Conservation (phyloP, 441 rosid genomes). For the Euphorbia neoarborescens region DNA sequence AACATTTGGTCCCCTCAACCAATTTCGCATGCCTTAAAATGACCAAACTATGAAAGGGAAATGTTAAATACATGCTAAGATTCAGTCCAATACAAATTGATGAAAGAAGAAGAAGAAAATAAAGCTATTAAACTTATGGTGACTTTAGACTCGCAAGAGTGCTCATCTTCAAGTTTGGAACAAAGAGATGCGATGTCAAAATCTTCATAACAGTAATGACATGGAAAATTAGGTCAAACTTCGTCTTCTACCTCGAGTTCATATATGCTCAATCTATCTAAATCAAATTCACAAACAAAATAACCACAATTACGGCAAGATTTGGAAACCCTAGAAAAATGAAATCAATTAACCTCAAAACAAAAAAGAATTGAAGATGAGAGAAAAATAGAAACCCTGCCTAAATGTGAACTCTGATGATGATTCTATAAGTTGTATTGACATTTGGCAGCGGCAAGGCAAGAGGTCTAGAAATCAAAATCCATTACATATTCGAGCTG, state of each 20-base stretch:
- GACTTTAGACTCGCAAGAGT: slow-evolving; percentile 47
- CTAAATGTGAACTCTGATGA: slow-evolving; percentile 38
- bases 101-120: too few relatives aligned
- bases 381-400: slow-evolving; percentile 9
- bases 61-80: too few relatives aligned
- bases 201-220: slow-evolving; percentile 57
- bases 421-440: slow-evolving; percentile 42
- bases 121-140: slow-evolving; percentile 27
- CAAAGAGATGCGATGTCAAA: slow-evolving; percentile 48
- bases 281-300: slow-evolving; percentile 1
- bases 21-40: not conserved
- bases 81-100: not conserved
- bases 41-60: too few relatives aligned
- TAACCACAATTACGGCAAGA: not conserved
- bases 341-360: not conserved
- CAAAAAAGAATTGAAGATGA: not conserved
- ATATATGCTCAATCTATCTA: slow-evolving; percentile 47
- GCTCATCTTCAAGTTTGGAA: slow-evolving; percentile 57
- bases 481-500: slow-evolving; percentile 28
- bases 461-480: slow-evolving; percentile 51
- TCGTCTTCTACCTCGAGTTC: slow-evolving; percentile 58
- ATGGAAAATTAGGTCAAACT: slow-evolving; percentile 44
- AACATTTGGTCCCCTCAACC: not conserved
- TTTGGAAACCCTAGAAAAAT: not conserved
- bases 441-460: slow-evolving; percentile 46